Evolutionary conservation across 2,329 filamentous ascomycete genomes (phyloP), one percentile per base, ranked within the genome.

Genomic region (Daldinia sp.): DNA sequence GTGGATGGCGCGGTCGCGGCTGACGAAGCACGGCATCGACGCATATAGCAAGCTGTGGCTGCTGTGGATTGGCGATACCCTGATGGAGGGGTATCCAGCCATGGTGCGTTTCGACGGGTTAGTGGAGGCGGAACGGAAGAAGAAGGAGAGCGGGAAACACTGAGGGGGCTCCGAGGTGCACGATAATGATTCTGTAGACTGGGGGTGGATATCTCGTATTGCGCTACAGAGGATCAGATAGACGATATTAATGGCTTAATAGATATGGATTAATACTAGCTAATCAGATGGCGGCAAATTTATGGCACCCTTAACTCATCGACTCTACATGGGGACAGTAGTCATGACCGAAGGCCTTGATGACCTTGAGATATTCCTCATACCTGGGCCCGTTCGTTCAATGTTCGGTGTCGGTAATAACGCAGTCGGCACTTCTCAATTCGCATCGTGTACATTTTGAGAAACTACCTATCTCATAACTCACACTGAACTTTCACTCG

Each of bases 81-180:
- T 89, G 63, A 71, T 88, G 2, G 88, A 90, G 77, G 89, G 89
- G 1, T 75, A 79, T 55, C 80, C 81, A 30, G 78, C 82, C 1
- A 88, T 88, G 68, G 68, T 72, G 74, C 81, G 87, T 46, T 85
- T 89, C 68, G 86, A 90, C 76, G 73, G 75, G 10, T 72, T 84
- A 15, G 81, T 88, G 26, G 80, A 75, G 46, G 77, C 77, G 71
- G 82, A 84, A 80, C 80, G 72, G 75, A 77, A 73, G 66, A 79
- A 80, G 72, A 80, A 81, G 75, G 81, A 81, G 50, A 76, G 72
- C 30, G 82, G 80, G 71, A 83, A 81, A 65, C 81, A 83, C 68
- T 84, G 64, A 65, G 51, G n/a, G 35, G 1, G 23, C 15, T 53
- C 35, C 26, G 13, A 46, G n/a, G 41, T 15, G 23, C n/a, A 26